Base-by-base conservation (phyloP, 2,329 filamentous ascomycete species). In the Cladosporium sp. region DNA sequence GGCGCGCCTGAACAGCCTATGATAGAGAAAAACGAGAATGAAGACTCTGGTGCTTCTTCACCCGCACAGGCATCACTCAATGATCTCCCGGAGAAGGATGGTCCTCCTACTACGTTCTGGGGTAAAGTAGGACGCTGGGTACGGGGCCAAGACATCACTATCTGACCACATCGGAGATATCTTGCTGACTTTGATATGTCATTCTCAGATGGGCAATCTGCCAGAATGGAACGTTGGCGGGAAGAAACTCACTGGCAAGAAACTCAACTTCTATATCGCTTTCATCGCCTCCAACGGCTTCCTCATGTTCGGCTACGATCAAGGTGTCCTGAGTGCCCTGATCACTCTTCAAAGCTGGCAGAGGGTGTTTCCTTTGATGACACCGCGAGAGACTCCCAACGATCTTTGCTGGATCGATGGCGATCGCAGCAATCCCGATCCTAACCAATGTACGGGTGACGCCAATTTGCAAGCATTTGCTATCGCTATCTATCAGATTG, bases 301-400 rank as follows among this genome's bases (percentile, higher is more conserved):
- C 19, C 57, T 59, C 39, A 59, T 54, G 37, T 59, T 59, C 17
- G 51, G 58, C 20, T 59, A 60, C 22, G 58, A 60, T 22, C 58
- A 60, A 73, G 75, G 69, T 52, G 3, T 81, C 92, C 67, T 75
- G 80, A 25, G 79, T 80, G 9, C 90, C 89, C 65, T 75, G 84
- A 3, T 66, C 62, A 15, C 66, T 70, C 39, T 78, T 2, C 28
- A 38, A 20, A 43, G 36, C 25, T 54, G 65, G 15, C 69, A 69
- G 3, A 51, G 63, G 34, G 50, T 52, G 11, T 47, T 59, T 8
- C 57, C 57, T 28, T 40, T 59, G 7, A 59, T 59, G 57, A 59
- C 57, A 22, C 57, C 57, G 30, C 30, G 47, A 22, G 57, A 59
- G 28, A 25, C 19, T 22, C 45, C 57, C 3, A 59, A 59, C 30